These are phyloP conservation scores for Trichoderma simmonsii DNA, from an alignment of 2,329 filamentous ascomycete species.

Conservation along the genomic window DNA sequence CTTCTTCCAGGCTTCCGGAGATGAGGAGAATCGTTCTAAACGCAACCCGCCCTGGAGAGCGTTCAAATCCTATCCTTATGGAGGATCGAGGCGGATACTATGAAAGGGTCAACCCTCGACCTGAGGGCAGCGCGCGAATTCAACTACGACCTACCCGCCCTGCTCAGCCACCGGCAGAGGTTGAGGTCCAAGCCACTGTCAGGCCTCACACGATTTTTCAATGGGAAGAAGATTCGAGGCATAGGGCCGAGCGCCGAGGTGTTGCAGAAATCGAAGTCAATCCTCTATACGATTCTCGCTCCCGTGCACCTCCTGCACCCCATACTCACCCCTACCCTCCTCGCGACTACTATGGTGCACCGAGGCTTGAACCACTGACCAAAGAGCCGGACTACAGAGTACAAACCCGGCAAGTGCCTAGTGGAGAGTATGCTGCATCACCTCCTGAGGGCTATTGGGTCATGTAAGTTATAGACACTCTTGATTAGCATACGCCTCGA, in stretches of 20 bases:
- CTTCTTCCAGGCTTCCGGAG: slow-evolving; percentile 22
- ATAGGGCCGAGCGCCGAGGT: slow-evolving; percentile 22
- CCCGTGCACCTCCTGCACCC: not conserved
- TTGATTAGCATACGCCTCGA: too few relatives aligned
- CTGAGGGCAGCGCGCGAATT: not conserved
- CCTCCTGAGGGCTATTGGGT: slow-evolving; percentile 25
- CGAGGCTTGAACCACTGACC: not conserved
- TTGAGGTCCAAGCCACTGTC: not conserved
- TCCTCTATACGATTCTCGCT: slow-evolving; percentile 20
- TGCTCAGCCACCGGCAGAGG: not conserved
- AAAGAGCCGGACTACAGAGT: slow-evolving; percentile 4
- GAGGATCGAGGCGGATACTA: slow-evolving; percentile 40
- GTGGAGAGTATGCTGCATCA: slow-evolving; percentile 15
- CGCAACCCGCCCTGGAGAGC: slow-evolving; percentile 30
- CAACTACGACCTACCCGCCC: slow-evolving; percentile 18
- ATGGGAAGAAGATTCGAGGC: slow-evolving; percentile 25
- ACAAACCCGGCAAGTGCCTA: slow-evolving; percentile 21
- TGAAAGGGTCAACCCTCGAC: slow-evolving; percentile 30
- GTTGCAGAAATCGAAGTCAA: slow-evolving; percentile 24
- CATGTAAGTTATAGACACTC: slow-evolving; percentile 24
- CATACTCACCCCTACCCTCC: not conserved
- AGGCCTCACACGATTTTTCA: slow-evolving; percentile 21
- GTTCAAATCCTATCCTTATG: slow-evolving; percentile 37
- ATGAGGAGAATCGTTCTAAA: slow-evolving; percentile 32
- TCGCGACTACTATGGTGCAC: not conserved